A percentile compares a stretch with the other conserved stretches of the same genome.
These are phyloP conservation scores for Iris pallida DNA, from an alignment of 116 monocot genomes.

Conservation along the genomic window DNA sequence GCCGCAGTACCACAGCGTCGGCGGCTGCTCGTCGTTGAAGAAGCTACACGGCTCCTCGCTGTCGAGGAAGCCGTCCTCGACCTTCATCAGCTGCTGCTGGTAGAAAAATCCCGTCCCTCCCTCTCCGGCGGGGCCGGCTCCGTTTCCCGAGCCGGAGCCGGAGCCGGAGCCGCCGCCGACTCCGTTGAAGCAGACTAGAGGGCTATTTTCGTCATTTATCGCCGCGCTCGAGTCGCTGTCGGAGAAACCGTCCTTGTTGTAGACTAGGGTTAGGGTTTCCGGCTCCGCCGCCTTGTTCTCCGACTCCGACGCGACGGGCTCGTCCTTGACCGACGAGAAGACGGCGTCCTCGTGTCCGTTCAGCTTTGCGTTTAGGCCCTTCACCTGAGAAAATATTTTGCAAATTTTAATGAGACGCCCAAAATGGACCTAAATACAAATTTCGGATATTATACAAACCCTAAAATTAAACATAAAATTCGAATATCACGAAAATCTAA, in stretches of 20 bases:
- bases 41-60: conserved; percentile 49
- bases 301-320: conserved; percentile 13
- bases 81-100: conserved; percentile 24
- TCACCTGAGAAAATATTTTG: conserved; percentile 21
- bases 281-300: not conserved
- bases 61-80: conserved; percentile 26
- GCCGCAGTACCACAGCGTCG: conserved; percentile 44
- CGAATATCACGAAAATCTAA: too few relatives aligned
- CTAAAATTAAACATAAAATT: too few relatives aligned
- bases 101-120: conserved; percentile 4
- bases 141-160: not conserved
- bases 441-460: too few relatives aligned
- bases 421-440: too few relatives aligned
- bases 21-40: conserved; percentile 58
- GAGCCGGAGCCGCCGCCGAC: not conserved
- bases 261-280: conserved; percentile 4
- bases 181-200: not conserved
- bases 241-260: conserved; percentile 23
- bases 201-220: conserved; percentile 15
- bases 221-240: conserved; percentile 46
- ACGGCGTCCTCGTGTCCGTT: conserved; percentile 16
- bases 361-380: conserved; percentile 45
- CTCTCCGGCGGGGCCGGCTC: too few relatives aligned
- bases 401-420: too few relatives aligned
- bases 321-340: conserved; percentile 25